Evolutionary conservation across 2,329 filamentous ascomycete species (phyloP), one percentile per base, ranked within the genome.

Genomic region (Aspergillus sojae): DNA sequence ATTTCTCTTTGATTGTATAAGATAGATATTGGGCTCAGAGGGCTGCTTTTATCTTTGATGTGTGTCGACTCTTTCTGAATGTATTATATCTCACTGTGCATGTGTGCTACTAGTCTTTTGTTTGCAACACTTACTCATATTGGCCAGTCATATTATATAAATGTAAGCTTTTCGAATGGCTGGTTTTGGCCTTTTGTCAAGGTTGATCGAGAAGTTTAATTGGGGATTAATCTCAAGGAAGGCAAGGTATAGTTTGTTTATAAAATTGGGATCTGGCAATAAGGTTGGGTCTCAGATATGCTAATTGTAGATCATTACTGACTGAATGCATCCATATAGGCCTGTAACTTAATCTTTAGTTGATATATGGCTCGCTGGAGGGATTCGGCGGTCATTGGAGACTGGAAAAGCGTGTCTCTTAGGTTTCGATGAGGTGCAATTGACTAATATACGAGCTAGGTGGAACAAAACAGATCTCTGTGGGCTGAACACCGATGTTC

Each of bases 21-120:
- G 32, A 55, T 41, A 41, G 11, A 55, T 12, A 28, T 23, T 39
- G 52, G 12, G n/a, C 52, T 26, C 52, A 36, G 32, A 55, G n/a
- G 21, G 32, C 21, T 55, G 52, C 6, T 55, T 41, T 16, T 21
- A 26, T 55, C 30, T 39, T 23, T 26, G 50, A 53, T 28, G 11
- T 55, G 52, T 39, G 32, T 39, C 32, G 16, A 26, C 52, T 55
- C 52, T 39, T 55, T 36, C 52, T 7, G 14, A 23, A 55, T 55
- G 52, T 55, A 55, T 55, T 55, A 55, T 55, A 55, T 55, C 52
- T 36, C n/a, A 54, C 14, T 39, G 21, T 39, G 52, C 52, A 39
- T 55, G 32, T 39, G 32, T 55, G 32, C n/a, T 39, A 55, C 52
- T 39, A 23, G 23, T 55, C 12, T 39, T 39, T 41, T 55, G 23